Evolutionary conservation across 2,329 filamentous ascomycete species (phyloP).

Genomic region (Paracoccidioides lutzii): DNA sequence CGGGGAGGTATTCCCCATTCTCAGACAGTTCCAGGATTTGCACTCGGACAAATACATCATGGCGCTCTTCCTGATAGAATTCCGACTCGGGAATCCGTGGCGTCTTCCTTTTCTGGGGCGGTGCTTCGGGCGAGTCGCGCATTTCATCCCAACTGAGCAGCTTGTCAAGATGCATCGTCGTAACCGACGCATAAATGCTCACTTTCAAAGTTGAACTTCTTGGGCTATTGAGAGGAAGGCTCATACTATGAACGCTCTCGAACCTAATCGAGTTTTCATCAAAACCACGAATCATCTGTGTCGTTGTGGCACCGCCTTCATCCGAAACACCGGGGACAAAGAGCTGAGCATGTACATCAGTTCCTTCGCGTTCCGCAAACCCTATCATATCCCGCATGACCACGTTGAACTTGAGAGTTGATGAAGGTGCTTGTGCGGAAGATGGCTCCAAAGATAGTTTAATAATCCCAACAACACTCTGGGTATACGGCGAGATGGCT

Average conservation of each 20-base stretch:
- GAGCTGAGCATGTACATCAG: constrained; percentile 90
- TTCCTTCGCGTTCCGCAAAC: constrained; percentile 90
- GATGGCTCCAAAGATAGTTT: constrained; percentile 87
- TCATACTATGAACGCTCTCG: constrained; percentile 98
- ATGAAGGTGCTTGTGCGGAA: constrained; percentile 78
- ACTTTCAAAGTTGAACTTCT: constrained; percentile 66
- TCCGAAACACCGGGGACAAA: constrained; percentile 86
- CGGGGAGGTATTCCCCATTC: constrained; percentile 76
- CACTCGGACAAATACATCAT: constrained; percentile 77
- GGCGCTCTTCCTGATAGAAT: constrained; percentile 83
- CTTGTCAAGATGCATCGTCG: constrained; percentile 89
- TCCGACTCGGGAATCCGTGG: constrained; percentile 78
- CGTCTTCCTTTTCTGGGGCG: constrained; percentile 45
- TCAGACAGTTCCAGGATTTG: constrained; percentile 89
- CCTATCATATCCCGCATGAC: constrained; percentile 94
- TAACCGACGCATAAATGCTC: constrained; percentile 83
- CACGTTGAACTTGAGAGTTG: constrained; percentile 93
- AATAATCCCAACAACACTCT: constrained; percentile 78
- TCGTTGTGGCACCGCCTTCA: constrained; percentile 84
- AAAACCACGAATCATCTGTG: constrained; percentile 85
- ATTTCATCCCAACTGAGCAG: constrained; percentile 98
- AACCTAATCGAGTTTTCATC: constrained; percentile 87
- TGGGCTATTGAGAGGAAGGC: constrained; percentile 66
- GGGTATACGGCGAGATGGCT: constrained; percentile 82
- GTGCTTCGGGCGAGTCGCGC: constrained; percentile 54